A percentile compares a stretch with the other conserved stretches of the same genome.
Conservation (phyloP, 2,329 filamentous ascomycete species). For the Ascochyta koolunga region DNA sequence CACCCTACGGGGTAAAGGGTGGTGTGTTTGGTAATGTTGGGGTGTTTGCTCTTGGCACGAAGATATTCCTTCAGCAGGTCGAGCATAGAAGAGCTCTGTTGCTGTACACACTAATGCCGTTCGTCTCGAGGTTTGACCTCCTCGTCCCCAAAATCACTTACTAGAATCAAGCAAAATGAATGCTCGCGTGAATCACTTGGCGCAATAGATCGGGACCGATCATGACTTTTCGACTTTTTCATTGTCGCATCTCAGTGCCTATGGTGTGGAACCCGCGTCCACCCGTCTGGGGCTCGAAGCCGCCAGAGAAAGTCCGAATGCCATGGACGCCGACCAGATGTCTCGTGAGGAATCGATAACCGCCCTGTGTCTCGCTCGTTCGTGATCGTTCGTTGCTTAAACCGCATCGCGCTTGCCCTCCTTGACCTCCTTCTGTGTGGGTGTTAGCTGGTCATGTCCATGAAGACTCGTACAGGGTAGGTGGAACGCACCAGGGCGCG, state of each 20-base stretch:
- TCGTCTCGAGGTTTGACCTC: slow-evolving; percentile 26
- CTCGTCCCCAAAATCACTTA: slow-evolving; percentile 18
- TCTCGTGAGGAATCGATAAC: slow-evolving; percentile 49
- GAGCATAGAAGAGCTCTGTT: slow-evolving; percentile 64
- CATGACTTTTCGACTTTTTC: slow-evolving; percentile 46
- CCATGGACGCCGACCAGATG: slow-evolving; percentile 51
- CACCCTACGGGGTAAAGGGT: slow-evolving; percentile 58
- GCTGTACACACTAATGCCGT: slow-evolving; percentile 77
- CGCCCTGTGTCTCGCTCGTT: slow-evolving; percentile 43
- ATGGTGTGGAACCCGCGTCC: slow-evolving; percentile 41
- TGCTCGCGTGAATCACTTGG: slow-evolving; percentile 31
- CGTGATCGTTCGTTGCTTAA: slow-evolving; percentile 58
- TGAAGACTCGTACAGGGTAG: background rate
- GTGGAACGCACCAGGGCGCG: slow-evolving; percentile 83
- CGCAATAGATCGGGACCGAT: slow-evolving; percentile 26
- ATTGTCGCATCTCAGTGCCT: slow-evolving; percentile 47
- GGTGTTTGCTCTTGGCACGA: slow-evolving; percentile 67
- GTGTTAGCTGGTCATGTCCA: slow-evolving; percentile 31
- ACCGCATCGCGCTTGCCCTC: slow-evolving; percentile 92
- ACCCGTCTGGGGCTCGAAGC: slow-evolving; percentile 43
- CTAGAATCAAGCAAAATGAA: slow-evolving; percentile 13
- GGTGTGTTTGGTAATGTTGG: slow-evolving; percentile 71
- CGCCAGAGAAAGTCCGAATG: slow-evolving; percentile 48
- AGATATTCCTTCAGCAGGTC: slow-evolving; percentile 69
- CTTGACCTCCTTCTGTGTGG: slow-evolving; percentile 87